phyloP scores from a whole-genome alignment of 768 basidiomycete genomes.

The Russula brevipes region DNA sequence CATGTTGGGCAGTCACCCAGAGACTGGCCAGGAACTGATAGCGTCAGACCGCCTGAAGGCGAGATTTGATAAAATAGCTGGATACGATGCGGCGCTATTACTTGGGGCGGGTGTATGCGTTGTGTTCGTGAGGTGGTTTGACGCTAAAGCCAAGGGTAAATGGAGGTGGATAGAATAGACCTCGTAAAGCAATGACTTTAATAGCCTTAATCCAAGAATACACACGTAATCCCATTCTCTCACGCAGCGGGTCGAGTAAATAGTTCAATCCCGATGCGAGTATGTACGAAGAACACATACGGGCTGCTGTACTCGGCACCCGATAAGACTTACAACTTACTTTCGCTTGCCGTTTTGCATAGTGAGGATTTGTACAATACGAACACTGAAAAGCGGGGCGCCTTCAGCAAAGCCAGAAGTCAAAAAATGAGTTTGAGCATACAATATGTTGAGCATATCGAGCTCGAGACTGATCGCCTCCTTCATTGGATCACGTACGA shows the following conservation, averaged over 20 bases:
- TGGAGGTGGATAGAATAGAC: constrained; percentile 40
- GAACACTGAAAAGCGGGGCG: constrained; percentile 45
- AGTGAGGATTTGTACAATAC: constrained; percentile 72
- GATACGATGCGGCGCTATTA: constrained; percentile 37
- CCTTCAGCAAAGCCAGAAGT: constrained; percentile 18
- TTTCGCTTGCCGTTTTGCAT: constrained; percentile 60
- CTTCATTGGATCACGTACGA: constrained; percentile 67
- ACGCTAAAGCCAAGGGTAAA: constrained; percentile 37
- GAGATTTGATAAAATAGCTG: constrained; percentile 37
- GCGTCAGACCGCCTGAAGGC: constrained; percentile 25
- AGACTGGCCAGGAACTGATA: not conserved
- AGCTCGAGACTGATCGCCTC: constrained; percentile 77
- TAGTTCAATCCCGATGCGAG: not conserved
- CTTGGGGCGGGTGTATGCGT: constrained; percentile 37
- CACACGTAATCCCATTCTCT: not conserved
- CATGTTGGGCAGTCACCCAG: constrained; percentile 34
- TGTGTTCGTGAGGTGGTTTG: constrained; percentile 40
- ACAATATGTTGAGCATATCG: constrained; percentile 91
- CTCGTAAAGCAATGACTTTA: not conserved
- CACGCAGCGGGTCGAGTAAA: not conserved
- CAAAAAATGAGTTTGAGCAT: constrained; percentile 28
- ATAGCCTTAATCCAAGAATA: not conserved
- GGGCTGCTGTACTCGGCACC: not conserved
- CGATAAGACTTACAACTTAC: constrained; percentile 26
- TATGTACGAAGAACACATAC: not conserved